These are phyloP conservation scores for Purshia tridentata DNA, from an alignment of 306 rosid genomes.

Conservation along the genomic window DNA sequence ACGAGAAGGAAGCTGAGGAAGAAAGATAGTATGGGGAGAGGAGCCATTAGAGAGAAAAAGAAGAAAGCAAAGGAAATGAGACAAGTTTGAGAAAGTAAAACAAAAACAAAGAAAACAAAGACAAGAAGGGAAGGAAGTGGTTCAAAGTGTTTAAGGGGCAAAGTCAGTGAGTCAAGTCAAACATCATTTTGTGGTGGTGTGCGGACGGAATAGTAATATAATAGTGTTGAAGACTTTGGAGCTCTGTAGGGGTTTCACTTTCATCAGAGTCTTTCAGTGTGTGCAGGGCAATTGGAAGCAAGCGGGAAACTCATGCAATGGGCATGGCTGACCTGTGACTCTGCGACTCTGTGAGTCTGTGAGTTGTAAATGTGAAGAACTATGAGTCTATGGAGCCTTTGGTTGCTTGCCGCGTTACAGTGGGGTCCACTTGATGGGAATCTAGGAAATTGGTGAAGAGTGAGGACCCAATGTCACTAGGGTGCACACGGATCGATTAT, in stretches of 20 bases:
- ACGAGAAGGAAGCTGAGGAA: constrained; percentile 30
- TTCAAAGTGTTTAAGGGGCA: background rate
- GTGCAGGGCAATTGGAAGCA: constrained; percentile 8
- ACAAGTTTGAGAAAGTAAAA: background rate
- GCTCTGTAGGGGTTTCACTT: no score
- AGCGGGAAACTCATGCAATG: constrained; percentile 31
- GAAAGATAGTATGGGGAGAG: constrained; percentile 16
- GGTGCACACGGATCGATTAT: no score
- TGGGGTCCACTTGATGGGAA: background rate
- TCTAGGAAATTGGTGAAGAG: background rate
- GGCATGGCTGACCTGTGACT: constrained; percentile 14
- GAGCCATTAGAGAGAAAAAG: constrained; percentile 35
- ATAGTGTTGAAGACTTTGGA: background rate
- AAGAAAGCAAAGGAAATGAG: background rate
- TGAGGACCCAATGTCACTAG: background rate
- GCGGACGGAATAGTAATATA: constrained; percentile 3
- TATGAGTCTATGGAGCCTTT: background rate
- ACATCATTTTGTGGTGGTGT: background rate
- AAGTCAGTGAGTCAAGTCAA: constrained; percentile 36
- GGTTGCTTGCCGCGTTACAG: background rate
- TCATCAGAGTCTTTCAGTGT: background rate
- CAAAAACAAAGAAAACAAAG: background rate
- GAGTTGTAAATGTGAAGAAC: background rate
- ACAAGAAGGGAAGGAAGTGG: background rate
- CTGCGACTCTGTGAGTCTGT: background rate